Evolutionary conservation across 202 grass and related monocot genomes (phyloP), one percentile per base, ranked within the genome.

Genomic region (Hordeum pubiflorum): DNA sequence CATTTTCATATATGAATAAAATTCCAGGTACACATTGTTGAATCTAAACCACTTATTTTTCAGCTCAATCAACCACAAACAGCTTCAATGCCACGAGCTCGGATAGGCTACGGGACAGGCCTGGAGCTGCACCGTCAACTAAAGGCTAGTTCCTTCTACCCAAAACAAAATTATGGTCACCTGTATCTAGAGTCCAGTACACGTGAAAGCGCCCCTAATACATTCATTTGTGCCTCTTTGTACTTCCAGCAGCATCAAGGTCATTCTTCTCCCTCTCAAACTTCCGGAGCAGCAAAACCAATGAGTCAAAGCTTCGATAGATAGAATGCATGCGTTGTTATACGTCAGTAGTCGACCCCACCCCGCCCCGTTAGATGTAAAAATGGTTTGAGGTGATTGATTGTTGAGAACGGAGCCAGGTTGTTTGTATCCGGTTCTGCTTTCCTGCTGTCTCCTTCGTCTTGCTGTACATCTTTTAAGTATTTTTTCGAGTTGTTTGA

Each of bases 241-340:
- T 87, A 69, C 78, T 74, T 86, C n/a, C 83, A 99, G 93, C 91
- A 70, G 93, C 91, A 66, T 89, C 93, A 36, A 93, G 97, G 78
- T 91, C 97, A 41, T 99, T 99, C 83, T 99, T 96, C 91, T 99
- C 92, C 60, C 92, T 99, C 41, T 95, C 96, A 78, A 99, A 90
- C 82, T 99, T 99, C 87, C 87, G 97, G 89, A 99, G 97, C 87
- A 99, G 89, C 93, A 99, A 87, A 80, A 96, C 91, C 7, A 93
- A 87, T 6, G 93, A 99, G 60, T 84, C 91, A 4, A 99, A 93
- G 81, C 89, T 85, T 74, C 87, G 93, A 93, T 99, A 93, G 44
- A 48, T 48, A 48, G 41, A 3, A 32, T 32, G 83, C 72, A 79
- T 40, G n/a, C 63, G 13, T 63, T 74, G 58, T 74, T 61, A 74